Percentiles rank a stretch among this genome's conserved stretches.
These are phyloP conservation scores for Thalassiosira hispida DNA, from an alignment of 352 stramenopile genomes.

Conservation along the genomic window DNA sequence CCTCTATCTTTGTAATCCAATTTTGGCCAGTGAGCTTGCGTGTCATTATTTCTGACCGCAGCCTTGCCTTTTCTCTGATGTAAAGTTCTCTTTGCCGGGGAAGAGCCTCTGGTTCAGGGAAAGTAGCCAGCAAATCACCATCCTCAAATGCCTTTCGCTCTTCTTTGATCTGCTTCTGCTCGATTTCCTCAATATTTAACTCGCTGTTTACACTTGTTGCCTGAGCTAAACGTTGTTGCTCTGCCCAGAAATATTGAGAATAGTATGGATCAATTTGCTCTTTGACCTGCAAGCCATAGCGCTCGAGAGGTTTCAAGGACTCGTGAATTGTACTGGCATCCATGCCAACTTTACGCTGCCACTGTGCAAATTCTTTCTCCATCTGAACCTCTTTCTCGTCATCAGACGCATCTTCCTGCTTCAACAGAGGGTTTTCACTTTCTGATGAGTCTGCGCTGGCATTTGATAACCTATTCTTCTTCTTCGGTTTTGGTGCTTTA, in stretches of 20 bases:
- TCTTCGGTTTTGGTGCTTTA: constrained; percentile 29
- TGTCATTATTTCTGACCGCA: constrained; percentile 78
- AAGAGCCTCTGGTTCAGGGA: constrained; percentile 72
- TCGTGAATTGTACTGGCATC: constrained; percentile 90
- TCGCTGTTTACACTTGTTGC: constrained; percentile 69
- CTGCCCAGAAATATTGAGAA: constrained; percentile 83
- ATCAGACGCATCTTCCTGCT: constrained; percentile 71
- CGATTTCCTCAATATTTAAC: constrained; percentile 80
- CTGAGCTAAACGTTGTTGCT: constrained; percentile 79
- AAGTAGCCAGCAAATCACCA: constrained; percentile 82
- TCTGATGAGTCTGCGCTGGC: constrained; percentile 20
- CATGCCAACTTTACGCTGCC: constrained; percentile 89
- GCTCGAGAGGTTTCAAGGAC: constrained; percentile 91
- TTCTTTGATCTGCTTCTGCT: constrained; percentile 81
- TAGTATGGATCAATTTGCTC: constrained; percentile 91
- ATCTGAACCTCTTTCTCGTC: constrained; percentile 85
- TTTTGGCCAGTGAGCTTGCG: constrained; percentile 81
- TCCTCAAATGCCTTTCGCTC: constrained; percentile 81
- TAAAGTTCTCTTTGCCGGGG: constrained; percentile 84
- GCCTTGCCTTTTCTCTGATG: constrained; percentile 77
- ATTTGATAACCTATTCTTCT: constrained; percentile 19
- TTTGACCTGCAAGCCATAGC: constrained; percentile 92
- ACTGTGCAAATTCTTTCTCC: constrained; percentile 92
- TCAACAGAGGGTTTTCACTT: constrained; percentile 34
- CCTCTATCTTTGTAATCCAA: constrained; percentile 77